Conservation (phyloP, 2,329 filamentous ascomycete genomes). For the Pseudogymnoascus sp. region DNA sequence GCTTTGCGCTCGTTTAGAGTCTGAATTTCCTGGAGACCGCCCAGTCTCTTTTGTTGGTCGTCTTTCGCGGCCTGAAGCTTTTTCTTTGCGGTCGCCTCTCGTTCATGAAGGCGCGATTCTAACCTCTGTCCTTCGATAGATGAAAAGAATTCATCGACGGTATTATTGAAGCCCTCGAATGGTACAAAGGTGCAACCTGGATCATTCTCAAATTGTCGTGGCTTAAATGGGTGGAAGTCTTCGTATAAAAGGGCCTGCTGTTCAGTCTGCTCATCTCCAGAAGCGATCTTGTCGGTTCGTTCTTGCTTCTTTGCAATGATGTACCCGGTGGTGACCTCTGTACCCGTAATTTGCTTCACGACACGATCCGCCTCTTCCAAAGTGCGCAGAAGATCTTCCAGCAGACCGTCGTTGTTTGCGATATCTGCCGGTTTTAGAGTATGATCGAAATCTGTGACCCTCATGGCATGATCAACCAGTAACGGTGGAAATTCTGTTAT, state of each 20-base stretch:
- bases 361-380: conserved; percentile 64
- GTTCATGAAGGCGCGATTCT: conserved; percentile 73
- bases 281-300: conserved; percentile 16
- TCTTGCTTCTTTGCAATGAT: conserved; percentile 68
- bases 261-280: conserved; percentile 29
- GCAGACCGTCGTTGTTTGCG: conserved; percentile 53
- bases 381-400: conserved; percentile 61
- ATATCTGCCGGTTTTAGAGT: conserved; percentile 61
- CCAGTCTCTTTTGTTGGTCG: conserved; percentile 79
- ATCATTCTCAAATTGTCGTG: conserved; percentile 68
- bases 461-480: conserved; percentile 78
- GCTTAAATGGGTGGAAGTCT: conserved; percentile 90
- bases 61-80: conserved; percentile 78
- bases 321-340: conserved; percentile 66
- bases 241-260: conserved; percentile 63
- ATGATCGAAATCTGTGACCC: conserved; percentile 61
- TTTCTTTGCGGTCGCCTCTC: conserved; percentile 70
- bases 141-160: conserved; percentile 94
- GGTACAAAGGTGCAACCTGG: conserved; percentile 61
- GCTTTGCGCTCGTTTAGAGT: conserved; percentile 81
- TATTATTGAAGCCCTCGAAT: conserved; percentile 82
- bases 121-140: conserved; percentile 91
- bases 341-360: conserved; percentile 60
- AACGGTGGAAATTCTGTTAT: conserved; percentile 87
- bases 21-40: conserved; percentile 74